Conservation (phyloP, 1,284 basidiomycete species). For the Boletus sp. region DNA sequence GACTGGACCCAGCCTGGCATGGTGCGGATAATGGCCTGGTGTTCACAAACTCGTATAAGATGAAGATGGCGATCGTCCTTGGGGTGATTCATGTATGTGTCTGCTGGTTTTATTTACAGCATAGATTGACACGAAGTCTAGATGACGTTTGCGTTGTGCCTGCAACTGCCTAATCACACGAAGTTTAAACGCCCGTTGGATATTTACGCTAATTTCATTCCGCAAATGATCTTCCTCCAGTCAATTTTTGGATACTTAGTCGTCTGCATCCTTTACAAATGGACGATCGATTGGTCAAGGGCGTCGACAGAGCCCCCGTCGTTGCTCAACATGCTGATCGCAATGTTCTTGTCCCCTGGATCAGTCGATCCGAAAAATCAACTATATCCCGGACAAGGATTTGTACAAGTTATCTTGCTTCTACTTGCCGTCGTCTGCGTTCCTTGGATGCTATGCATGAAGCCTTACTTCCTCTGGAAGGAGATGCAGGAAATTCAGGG, state of each 20-base stretch:
- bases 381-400: slow-evolving; percentile 86
- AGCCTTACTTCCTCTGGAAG: slow-evolving; percentile 93
- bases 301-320: slow-evolving; percentile 77
- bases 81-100: slow-evolving; percentile 90
- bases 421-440: slow-evolving; percentile 85
- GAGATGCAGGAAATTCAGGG: slow-evolving; percentile 83
- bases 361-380: slow-evolving; percentile 66
- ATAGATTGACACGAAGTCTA: slow-evolving; percentile 35
- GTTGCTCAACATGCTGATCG: slow-evolving; percentile 92
- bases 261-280: slow-evolving; percentile 95
- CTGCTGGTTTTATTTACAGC: slow-evolving; percentile 5
- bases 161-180: slow-evolving; percentile 94
- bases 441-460: slow-evolving; percentile 90
- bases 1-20: slow-evolving; percentile 95
- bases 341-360: slow-evolving; percentile 90
- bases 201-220: slow-evolving; percentile 93
- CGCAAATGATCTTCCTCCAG: slow-evolving; percentile 96
- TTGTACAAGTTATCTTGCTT: slow-evolving; percentile 80
- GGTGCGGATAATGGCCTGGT: slow-evolving; percentile 89
- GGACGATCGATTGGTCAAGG: slow-evolving; percentile 88
- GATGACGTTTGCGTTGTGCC: slow-evolving; percentile 98
- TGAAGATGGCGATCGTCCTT: slow-evolving; percentile 99
- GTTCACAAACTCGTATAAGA: slow-evolving; percentile 99
- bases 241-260: slow-evolving; percentile 97
- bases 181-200: slow-evolving; percentile 85